Conservation (phyloP, 345 rosid species). For the Corymbia maculata region DNA sequence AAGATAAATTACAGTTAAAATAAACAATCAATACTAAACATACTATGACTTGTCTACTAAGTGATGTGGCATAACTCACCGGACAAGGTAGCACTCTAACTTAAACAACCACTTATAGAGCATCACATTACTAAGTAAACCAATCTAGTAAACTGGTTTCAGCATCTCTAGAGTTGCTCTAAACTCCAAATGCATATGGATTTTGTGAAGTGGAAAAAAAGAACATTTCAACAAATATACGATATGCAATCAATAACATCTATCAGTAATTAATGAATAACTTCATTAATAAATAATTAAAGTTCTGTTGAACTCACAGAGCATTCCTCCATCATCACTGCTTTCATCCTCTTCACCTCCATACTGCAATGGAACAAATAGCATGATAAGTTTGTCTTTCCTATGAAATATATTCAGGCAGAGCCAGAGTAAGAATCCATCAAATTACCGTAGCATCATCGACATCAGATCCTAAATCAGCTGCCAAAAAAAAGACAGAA, state of each 20-base stretch:
- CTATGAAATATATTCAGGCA: background rate
- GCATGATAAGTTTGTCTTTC: background rate
- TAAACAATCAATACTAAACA: background rate
- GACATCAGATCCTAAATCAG: conserved; percentile 58
- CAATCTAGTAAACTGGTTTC: background rate
- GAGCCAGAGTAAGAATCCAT: background rate
- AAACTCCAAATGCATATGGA: background rate
- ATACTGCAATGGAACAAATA: conserved; percentile 26
- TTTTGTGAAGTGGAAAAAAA: background rate
- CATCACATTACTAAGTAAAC: background rate
- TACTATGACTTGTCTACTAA: background rate
- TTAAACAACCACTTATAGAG: background rate
- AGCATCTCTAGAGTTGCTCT: background rate
- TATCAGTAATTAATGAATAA: background rate
- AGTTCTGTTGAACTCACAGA: conserved; percentile 52
- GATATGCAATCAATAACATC: background rate
- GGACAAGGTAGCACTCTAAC: background rate
- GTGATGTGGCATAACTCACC: background rate
- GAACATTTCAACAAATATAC: background rate
- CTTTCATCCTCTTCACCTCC: conserved; percentile 49
- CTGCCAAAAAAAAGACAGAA: conserved; percentile 22
- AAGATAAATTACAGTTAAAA: background rate
- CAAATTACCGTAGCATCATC: conserved; percentile 36
- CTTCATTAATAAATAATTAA: background rate
- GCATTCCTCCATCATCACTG: conserved; percentile 90